A percentile compares a stretch with the other conserved stretches of the same genome.
These are phyloP conservation scores for Osmanthus fragrans DNA, from an alignment of 257 asterid genomes.

Conservation along the genomic window DNA sequence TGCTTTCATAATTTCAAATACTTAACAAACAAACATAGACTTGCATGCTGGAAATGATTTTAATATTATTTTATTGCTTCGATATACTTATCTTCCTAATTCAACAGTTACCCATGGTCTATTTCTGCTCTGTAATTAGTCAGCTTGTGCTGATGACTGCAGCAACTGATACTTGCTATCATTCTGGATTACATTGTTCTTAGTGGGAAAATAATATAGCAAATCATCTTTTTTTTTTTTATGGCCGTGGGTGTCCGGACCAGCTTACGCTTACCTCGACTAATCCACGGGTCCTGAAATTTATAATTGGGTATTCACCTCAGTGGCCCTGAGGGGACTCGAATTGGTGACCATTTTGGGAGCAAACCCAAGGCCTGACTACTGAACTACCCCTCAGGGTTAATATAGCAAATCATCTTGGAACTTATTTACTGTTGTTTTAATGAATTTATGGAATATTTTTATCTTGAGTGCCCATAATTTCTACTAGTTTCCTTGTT, in stretches of 20 bases:
- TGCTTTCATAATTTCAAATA: slow-evolving; percentile 12
- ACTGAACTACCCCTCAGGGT: too few relatives aligned
- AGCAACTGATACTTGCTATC: background rate
- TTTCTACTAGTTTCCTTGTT: background rate
- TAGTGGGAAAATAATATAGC: slow-evolving; percentile 12
- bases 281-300: too few relatives aligned
- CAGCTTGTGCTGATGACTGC: background rate
- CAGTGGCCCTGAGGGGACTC: too few relatives aligned
- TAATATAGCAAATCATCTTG: background rate
- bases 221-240: background rate
- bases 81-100: background rate
- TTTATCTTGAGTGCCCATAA: background rate
- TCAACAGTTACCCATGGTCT: background rate
- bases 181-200: background rate
- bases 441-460: background rate
- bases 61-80: slow-evolving; percentile 1
- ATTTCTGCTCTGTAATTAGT: background rate
- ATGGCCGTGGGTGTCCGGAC: too few relatives aligned
- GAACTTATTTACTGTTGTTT: background rate
- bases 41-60: background rate
- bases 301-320: too few relatives aligned
- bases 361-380: too few relatives aligned
- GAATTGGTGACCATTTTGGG: too few relatives aligned
- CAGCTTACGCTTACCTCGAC: too few relatives aligned
- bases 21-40: slow-evolving; percentile 11